Conservation (phyloP, 345 rosid genomes). For the Eucalyptus leucophloia region DNA sequence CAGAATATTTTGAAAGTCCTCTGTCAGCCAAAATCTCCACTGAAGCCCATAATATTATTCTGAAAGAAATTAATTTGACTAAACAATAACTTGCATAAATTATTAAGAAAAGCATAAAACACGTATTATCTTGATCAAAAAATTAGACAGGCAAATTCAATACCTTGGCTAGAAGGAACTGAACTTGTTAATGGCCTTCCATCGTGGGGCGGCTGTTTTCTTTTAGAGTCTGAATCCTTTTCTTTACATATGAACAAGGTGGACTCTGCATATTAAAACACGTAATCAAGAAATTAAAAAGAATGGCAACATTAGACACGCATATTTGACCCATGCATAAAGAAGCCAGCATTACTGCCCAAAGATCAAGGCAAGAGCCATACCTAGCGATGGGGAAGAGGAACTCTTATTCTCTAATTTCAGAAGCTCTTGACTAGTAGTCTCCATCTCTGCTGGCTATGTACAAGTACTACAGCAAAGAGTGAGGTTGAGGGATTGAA, state of each 20-base stretch:
- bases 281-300: not conserved
- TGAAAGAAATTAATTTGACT: not conserved
- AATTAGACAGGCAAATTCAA: not conserved
- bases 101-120: not conserved
- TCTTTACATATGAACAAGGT: conserved; percentile 16
- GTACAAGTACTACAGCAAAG: not conserved
- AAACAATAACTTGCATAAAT: not conserved
- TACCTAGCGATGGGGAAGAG: conserved; percentile 14
- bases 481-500: not conserved
- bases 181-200: conserved; percentile 22
- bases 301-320: not conserved
- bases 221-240: not conserved
- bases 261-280: conserved; percentile 18
- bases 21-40: not conserved
- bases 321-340: not conserved
- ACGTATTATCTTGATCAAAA: not conserved
- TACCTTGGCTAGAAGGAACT: conserved; percentile 55
- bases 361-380: not conserved
- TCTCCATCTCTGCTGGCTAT: conserved; percentile 5
- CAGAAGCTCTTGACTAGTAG: conserved; percentile 29
- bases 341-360: not conserved
- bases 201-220: not conserved
- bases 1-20: not conserved
- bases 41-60: not conserved
- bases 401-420: conserved; percentile 18